Conservation (phyloP, 116 monocot genomes). For the Posidonia oceanica region DNA sequence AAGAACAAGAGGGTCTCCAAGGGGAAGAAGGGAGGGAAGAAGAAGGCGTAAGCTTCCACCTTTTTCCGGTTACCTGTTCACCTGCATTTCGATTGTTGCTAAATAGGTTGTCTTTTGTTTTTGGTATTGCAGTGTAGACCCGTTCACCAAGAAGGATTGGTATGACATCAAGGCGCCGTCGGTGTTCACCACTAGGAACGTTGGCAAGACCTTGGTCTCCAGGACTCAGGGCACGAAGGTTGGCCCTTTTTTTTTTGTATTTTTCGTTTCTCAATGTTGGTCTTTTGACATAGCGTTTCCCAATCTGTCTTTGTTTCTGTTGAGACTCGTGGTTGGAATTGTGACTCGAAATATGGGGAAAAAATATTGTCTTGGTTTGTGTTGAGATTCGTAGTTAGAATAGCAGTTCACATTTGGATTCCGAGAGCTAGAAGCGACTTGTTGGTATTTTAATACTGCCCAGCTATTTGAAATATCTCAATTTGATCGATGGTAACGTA, state of each 20-base stretch:
- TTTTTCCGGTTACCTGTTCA: neutral
- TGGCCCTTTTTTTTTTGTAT: neutral
- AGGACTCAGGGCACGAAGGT: conserved; percentile 97
- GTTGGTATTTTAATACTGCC: too few relatives aligned
- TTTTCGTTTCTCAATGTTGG: neutral
- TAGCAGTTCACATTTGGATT: neutral
- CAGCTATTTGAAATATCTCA: too few relatives aligned
- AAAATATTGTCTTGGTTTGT: conserved; percentile 19
- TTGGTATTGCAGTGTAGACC: conserved; percentile 51
- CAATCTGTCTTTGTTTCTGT: too few relatives aligned
- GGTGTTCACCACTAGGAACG: conserved; percentile 52
- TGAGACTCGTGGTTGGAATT: too few relatives aligned
- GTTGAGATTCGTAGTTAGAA: conserved; percentile 8
- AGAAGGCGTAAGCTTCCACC: conserved; percentile 9
- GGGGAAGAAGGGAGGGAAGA: conserved; percentile 92
- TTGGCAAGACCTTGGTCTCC: conserved; percentile 85
- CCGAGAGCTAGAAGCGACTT: neutral
- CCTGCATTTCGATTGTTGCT: neutral
- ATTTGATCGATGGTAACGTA: too few relatives aligned
- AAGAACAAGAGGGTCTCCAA: conserved; percentile 90
- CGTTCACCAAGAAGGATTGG: conserved; percentile 93
- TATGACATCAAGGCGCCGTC: conserved; percentile 93
- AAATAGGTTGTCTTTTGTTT: neutral
- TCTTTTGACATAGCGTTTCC: neutral
- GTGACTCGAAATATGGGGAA: neutral